Percentiles rank a stretch among this genome's conserved stretches.
Conservation (phyloP, 2,329 filamentous ascomycete species). For the Verticillium longisporum region DNA sequence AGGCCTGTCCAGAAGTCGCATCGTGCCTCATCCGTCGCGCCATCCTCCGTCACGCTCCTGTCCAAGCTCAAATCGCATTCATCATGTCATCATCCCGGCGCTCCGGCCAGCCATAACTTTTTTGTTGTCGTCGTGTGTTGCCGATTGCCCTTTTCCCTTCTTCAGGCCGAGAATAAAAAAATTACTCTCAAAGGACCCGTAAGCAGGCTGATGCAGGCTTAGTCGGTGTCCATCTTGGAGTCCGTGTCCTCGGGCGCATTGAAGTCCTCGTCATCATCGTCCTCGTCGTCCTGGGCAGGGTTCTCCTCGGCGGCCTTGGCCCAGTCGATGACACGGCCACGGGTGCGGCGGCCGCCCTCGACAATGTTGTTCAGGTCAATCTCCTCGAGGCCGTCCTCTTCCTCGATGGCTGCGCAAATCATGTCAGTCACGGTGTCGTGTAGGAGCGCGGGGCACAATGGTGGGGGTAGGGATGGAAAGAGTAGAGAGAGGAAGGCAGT, state of each 20-base stretch:
- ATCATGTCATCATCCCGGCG: background rate
- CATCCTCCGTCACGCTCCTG: background rate
- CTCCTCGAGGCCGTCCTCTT: conserved; percentile 81
- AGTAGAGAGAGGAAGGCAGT: conserved; percentile 3
- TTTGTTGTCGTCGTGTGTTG: background rate
- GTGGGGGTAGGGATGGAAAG: background rate
- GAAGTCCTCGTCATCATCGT: conserved; percentile 71
- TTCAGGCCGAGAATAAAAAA: background rate
- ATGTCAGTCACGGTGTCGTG: conserved; percentile 16
- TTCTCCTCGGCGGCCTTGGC: conserved; percentile 81
- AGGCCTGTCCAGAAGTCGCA: background rate
- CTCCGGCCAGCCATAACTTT: background rate
- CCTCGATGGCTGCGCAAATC: conserved; percentile 31
- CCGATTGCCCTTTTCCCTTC: background rate
- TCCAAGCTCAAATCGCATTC: background rate
- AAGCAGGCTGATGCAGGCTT: conserved; percentile 6
- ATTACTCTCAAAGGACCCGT: background rate
- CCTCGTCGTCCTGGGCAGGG: conserved; percentile 66
- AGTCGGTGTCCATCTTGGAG: conserved; percentile 64
- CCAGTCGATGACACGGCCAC: conserved; percentile 88
- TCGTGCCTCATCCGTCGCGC: background rate
- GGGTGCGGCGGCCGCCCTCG: conserved; percentile 70
- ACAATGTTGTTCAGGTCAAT: conserved; percentile 91
- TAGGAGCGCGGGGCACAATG: background rate
- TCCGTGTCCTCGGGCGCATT: conserved; percentile 48